Conservation (phyloP, 805 yeast species). For the Metschnikowia peoriensis region DNA sequence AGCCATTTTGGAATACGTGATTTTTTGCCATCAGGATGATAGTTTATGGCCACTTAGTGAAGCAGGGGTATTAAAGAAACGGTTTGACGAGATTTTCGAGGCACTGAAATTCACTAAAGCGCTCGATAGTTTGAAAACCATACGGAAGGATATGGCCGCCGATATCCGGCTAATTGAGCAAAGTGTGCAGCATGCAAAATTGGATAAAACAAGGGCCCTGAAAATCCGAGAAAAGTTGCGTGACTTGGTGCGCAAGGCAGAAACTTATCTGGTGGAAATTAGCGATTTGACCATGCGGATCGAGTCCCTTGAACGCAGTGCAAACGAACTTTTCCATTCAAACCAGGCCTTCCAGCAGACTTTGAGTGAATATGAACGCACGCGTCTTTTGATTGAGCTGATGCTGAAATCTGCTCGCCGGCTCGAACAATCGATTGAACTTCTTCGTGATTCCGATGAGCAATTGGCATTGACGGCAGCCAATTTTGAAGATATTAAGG, state of each 20-base stretch:
- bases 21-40: conserved; percentile 97
- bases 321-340: conserved; percentile 64
- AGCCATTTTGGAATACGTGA: conserved; percentile 85
- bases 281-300: conserved; percentile 49
- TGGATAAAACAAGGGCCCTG: conserved; percentile 71
- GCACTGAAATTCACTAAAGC: conserved; percentile 92
- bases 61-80: conserved; percentile 81
- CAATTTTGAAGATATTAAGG: conserved; percentile 27
- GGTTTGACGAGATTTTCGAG: conserved; percentile 95
- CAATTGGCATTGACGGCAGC: conserved; percentile 28
- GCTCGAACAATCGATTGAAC: conserved; percentile 45
- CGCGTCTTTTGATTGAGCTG: conserved; percentile 47
- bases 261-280: conserved; percentile 46
- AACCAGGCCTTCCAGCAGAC: conserved; percentile 81
- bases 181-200: conserved; percentile 70
- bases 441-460: conserved; percentile 41
- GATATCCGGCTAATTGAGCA: conserved; percentile 78
- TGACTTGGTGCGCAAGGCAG: conserved; percentile 44
- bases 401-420: conserved; percentile 52
- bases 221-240: conserved; percentile 50
- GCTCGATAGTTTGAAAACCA: conserved; percentile 69
- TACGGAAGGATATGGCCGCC: conserved; percentile 72
- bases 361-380: conserved; percentile 58
- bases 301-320: conserved; percentile 50
- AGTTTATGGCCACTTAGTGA: conserved; percentile 95